Percentiles rank a stretch among this genome's conserved stretches.
Conservation (phyloP, 768 basidiomycete species). For the Suillus americanus region DNA sequence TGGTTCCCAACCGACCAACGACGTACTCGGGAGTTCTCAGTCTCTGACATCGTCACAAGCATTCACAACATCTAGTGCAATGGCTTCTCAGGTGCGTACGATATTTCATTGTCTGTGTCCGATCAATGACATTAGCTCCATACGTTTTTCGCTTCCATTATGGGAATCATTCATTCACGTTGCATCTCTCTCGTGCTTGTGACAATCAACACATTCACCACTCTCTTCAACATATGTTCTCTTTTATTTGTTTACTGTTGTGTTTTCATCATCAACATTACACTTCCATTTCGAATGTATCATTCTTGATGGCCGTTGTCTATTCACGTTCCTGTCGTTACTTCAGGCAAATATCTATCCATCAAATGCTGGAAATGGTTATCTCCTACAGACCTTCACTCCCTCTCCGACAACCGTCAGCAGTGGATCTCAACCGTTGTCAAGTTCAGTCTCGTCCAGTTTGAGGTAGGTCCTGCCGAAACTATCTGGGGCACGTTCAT, state of each 20-base stretch:
- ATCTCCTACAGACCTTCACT: neutral
- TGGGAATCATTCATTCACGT: neutral
- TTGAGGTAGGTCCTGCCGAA: neutral
- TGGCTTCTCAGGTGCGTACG: neutral
- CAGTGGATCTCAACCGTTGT: neutral
- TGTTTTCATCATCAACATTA: neutral
- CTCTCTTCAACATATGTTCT: neutral
- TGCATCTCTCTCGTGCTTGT: neutral
- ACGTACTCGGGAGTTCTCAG: neutral
- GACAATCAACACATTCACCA: neutral
- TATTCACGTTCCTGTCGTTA: neutral
- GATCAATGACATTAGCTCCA: neutral
- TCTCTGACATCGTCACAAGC: neutral
- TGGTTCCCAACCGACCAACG: neutral
- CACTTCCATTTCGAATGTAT: neutral
- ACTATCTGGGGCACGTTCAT: neutral
- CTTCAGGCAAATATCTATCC: neutral
- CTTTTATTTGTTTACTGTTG: neutral
- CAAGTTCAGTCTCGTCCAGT: neutral
- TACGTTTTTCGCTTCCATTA: neutral
- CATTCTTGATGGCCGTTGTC: neutral
- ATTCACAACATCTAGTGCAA: neutral
- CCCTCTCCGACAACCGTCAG: neutral
- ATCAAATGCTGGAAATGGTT: neutral
- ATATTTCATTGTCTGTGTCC: neutral